phyloP scores from a whole-genome alignment of 2,329 filamentous ascomycete species.

The Apiospora sp. region DNA sequence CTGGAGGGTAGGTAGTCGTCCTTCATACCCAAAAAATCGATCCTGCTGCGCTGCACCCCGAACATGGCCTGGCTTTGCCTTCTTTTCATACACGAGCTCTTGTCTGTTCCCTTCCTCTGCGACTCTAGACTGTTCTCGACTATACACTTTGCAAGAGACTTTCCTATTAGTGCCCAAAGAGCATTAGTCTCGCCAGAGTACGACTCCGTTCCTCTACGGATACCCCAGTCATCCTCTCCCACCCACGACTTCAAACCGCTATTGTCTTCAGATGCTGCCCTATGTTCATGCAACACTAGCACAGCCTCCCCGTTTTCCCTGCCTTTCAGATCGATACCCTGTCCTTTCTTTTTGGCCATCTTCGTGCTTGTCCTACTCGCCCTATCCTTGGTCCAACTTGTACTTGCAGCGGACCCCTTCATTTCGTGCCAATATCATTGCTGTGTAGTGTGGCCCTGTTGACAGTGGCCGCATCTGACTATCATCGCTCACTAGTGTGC shows the following conservation, averaged over 20 bases:
- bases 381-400: conserved; percentile 8
- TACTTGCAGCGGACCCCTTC: conserved; percentile 5
- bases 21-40: conserved; percentile 30
- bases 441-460: neutral
- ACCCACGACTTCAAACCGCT: conserved; percentile 35
- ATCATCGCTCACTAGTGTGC: conserved; percentile 7
- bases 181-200: conserved; percentile 19
- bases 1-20: conserved; percentile 28
- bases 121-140: conserved; percentile 33
- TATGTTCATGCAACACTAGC: conserved; percentile 43
- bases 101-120: conserved; percentile 34
- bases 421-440: conserved; percentile 16
- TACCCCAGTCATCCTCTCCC: conserved; percentile 31
- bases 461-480: conserved; percentile 11
- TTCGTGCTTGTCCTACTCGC: conserved; percentile 23
- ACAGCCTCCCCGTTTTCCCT: conserved; percentile 39
- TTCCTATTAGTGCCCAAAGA: conserved; percentile 17
- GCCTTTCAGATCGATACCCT: conserved; percentile 34
- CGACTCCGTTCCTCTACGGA: conserved; percentile 16
- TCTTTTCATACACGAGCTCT: conserved; percentile 24
- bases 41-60: conserved; percentile 33
- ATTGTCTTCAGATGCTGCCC: conserved; percentile 41
- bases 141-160: conserved; percentile 31
- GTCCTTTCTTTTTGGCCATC: conserved; percentile 31
- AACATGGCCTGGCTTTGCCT: conserved; percentile 5